Conservation (phyloP, 345 rosid species). For the Murraya koenigii region DNA sequence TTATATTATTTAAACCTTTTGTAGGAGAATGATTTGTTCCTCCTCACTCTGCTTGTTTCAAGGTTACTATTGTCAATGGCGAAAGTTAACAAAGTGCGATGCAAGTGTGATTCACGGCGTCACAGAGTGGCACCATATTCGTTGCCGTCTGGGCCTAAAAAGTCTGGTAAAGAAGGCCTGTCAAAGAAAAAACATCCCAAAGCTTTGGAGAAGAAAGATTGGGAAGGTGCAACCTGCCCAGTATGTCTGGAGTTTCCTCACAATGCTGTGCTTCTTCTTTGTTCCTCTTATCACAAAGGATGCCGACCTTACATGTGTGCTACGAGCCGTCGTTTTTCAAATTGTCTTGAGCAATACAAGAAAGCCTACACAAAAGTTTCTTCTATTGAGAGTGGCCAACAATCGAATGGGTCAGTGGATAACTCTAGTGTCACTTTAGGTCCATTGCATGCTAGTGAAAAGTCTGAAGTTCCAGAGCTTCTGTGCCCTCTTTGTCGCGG, state of each 20-base stretch:
- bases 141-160: constrained; percentile 39
- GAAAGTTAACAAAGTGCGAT: constrained; percentile 40
- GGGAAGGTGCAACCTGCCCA: constrained; percentile 63
- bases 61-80: constrained; percentile 46
- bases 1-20: background rate
- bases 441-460: constrained; percentile 25
- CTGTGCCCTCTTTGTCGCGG: constrained; percentile 86
- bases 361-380: constrained; percentile 60
- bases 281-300: constrained; percentile 81
- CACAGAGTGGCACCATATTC: constrained; percentile 27
- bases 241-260: constrained; percentile 86
- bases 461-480: constrained; percentile 58
- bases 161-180: constrained; percentile 26
- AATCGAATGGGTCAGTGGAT: constrained; percentile 22
- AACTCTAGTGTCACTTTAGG: constrained; percentile 21
- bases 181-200: constrained; percentile 31
- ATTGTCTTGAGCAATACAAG: constrained; percentile 84
- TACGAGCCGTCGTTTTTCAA: constrained; percentile 73
- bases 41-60: constrained; percentile 2
- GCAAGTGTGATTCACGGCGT: constrained; percentile 25
- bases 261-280: constrained; percentile 80
- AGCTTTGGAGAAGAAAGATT: constrained; percentile 53
- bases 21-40: constrained; percentile 3
- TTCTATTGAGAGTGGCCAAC: constrained; percentile 26
- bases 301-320: constrained; percentile 97